These are phyloP conservation scores for Apiotrichum domesticum DNA, from an alignment of 1,284 basidiomycete genomes.

Conservation along the genomic window DNA sequence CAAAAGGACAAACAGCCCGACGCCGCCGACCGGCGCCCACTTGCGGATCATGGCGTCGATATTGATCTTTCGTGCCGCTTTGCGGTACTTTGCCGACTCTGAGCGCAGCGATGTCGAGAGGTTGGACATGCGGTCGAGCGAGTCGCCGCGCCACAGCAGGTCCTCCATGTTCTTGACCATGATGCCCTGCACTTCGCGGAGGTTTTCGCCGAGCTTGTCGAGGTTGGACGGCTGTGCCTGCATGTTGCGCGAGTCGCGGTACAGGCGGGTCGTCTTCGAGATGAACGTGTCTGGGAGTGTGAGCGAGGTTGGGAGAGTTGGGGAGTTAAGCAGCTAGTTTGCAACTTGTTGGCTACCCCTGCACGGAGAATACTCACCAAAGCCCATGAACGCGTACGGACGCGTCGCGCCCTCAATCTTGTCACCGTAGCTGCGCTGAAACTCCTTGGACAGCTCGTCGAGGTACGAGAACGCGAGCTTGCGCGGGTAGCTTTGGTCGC, in stretches of 20 bases:
- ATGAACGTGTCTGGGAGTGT: conserved; percentile 81
- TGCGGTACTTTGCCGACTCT: conserved; percentile 96
- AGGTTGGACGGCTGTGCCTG: conserved; percentile 47
- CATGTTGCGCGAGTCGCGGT: conserved; percentile 79
- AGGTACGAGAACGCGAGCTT: conserved; percentile 97
- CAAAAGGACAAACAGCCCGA: conserved; percentile 73
- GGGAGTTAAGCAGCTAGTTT: too few species aligned
- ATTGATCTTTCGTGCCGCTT: conserved; percentile 92
- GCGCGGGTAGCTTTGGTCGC: conserved; percentile 93
- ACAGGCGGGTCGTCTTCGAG: conserved; percentile 92
- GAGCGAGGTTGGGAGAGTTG: neutral
- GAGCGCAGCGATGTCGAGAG: conserved; percentile 94
- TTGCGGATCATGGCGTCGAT: conserved; percentile 87
- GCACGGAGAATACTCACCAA: conserved; percentile 57
- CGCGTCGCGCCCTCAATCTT: conserved; percentile 79
- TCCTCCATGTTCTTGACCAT: conserved; percentile 99
- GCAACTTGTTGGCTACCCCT: too few species aligned
- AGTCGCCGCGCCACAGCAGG: conserved; percentile 63
- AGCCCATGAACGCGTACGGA: conserved; percentile 93
- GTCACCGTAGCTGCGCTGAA: conserved; percentile 78
- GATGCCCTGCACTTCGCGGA: conserved; percentile 95
- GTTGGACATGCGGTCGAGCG: conserved; percentile 71
- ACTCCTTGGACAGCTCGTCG: conserved; percentile 95
- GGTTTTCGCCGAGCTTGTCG: conserved; percentile 87
- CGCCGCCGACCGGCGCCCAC: conserved; percentile 83